Base-by-base conservation (phyloP, 1,139 yeast genomes). In the Magnusiomyces ingens region DNA sequence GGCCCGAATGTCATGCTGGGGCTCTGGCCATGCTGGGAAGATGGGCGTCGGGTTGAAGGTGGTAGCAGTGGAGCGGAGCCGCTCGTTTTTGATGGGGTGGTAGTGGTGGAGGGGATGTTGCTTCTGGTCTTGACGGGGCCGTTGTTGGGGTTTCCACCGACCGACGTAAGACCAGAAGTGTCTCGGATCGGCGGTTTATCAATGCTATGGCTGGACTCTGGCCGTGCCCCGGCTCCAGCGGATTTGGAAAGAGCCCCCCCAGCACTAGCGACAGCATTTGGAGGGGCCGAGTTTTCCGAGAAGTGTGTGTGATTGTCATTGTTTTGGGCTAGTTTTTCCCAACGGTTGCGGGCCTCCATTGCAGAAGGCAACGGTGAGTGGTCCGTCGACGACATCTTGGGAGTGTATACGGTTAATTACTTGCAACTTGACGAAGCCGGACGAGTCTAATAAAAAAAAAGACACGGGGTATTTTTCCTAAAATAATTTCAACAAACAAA, bases 311-410 rank as follows among this genome's bases (percentile, higher is more conserved):
- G 51, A 26, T 4, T 48, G 2, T 17, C 2, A 35, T 11, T 29
- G 47, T 37, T n/a, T 41, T 36, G 49, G 15, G 43, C 36, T 5
- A 47, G 49, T 19, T 47, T 6, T n/a, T 47, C 49, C 44, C 42
- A 47, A 11, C 18, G 13, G 29, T 37, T 47, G 18, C 49, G 35
- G 11, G 43, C 42, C 36, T 37, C 42, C 29, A 37, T 18, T 2
- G 44, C 42, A 2, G 49, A 17, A 10, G 29, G 49, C 17, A 47
- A 15, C 15, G 49, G 18, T 11, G 49, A 21, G n/a, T 35, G 26
- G 38, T 47, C 49, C 36, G 43, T 47, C 11, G 49, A 38, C 42
- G 35, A 32, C 15, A 15, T 26, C n/a, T n/a, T 12, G 12, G 36
- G 12, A 11, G 15, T 37, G 41, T n/a, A 37, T 37, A 15, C 6